Evolutionary conservation across 345 rosid genomes (phyloP), one percentile per base, ranked within the genome.

Genomic region (Euphorbia pulcherrima): DNA sequence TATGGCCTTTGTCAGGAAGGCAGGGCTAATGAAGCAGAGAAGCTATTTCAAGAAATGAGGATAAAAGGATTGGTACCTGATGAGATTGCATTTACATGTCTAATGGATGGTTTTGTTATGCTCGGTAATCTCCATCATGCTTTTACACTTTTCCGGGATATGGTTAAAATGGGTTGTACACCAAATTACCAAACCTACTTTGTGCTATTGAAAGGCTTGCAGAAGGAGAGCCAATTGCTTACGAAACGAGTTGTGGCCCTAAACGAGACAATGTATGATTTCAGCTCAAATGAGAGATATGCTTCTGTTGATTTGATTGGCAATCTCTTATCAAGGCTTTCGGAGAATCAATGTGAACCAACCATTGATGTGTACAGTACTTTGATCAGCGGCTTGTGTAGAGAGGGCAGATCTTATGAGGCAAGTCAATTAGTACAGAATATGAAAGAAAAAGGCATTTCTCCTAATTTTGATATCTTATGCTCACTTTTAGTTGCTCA

Each of bases 1-100:
- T 75, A 50, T 71, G 92, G 90, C 59, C 69, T 87, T 63, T 85
- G 90, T 71, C 84, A 81, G 47, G 84, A 72, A 62, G 88, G 90
- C 37, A 82, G 72, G 74, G 81, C 78, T 33, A 80, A 77, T 67
- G 77, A 74, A 63, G 90, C 90, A 20, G 87, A 78, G 67, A 78
- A 68, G 67, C 64, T 87, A 64, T 81, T 85, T n/a, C 77, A 75
- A 50, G 87, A 83, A 71, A 83, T 87, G 90, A 66, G 71, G 70
- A 52, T 55, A 54, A 82, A 82, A 68, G 84, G 82, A 60, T 46
- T 83, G 61, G 64, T 50, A 27, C 86, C 88, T 56, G 88, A 87
- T 71, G 77, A 68, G 52, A 78, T 87, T 29, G 75, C 82, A 23
- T 87, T 61, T 75, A 82, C 85, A 29, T 75, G 82, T 56, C 78